Conservation (phyloP, 2,329 filamentous ascomycete species). For the Arthrobotrys iridis region DNA sequence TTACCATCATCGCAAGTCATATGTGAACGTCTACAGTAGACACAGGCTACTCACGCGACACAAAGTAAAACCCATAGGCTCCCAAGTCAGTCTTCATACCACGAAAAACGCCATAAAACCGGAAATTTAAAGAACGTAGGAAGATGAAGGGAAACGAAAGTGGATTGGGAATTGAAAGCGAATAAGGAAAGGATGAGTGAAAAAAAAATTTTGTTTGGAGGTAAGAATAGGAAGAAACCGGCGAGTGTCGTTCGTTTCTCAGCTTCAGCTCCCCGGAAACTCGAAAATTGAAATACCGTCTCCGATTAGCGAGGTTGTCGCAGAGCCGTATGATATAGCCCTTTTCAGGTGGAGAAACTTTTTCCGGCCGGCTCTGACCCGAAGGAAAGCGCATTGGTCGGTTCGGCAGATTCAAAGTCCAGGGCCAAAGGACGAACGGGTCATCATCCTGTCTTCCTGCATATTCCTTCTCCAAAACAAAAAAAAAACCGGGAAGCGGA, state of each 20-base stretch:
- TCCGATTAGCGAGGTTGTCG: constrained; percentile 54
- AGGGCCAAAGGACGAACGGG: constrained; percentile 59
- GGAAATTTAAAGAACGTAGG: constrained; percentile 59
- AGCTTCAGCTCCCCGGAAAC: constrained; percentile 29
- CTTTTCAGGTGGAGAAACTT: constrained; percentile 50
- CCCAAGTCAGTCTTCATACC: constrained; percentile 61
- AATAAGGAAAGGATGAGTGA: constrained; percentile 57
- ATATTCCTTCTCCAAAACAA: constrained; percentile 60
- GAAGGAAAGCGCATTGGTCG: constrained; percentile 49
- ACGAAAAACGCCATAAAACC: constrained; percentile 28
- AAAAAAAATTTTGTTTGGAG: constrained; percentile 16
- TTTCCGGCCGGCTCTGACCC: constrained; percentile 52
- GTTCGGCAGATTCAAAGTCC: constrained; percentile 49
- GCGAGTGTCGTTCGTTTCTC: not conserved
- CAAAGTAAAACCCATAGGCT: constrained; percentile 55
- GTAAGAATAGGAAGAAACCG: constrained; percentile 28
- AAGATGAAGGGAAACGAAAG: constrained; percentile 57
- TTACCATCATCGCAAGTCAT: constrained; percentile 78
- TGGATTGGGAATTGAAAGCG: constrained; percentile 58
- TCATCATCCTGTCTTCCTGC: constrained; percentile 65
- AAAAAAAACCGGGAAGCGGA: constrained; percentile 51
- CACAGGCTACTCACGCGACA: constrained; percentile 74
- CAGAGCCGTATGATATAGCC: constrained; percentile 37
- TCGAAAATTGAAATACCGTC: constrained; percentile 28
- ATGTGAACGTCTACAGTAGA: constrained; percentile 91